phyloP scores from a whole-genome alignment of 176 grass and related monocot genomes.

The Areca catechu region DNA sequence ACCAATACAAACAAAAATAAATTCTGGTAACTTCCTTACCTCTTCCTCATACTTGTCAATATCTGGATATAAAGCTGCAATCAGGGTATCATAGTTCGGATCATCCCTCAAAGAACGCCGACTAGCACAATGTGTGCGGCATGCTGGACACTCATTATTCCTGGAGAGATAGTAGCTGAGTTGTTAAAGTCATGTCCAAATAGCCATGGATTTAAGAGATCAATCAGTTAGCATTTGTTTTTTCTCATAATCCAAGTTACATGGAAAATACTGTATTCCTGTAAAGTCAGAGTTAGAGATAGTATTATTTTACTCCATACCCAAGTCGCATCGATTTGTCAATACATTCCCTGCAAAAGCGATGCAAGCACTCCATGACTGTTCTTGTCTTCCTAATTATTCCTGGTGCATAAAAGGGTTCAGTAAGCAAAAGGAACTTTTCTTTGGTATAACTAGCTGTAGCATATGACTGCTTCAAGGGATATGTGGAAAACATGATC shows the following conservation, averaged over 20 bases:
- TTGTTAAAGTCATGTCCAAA: background rate
- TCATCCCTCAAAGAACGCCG: slow-evolving; percentile 20
- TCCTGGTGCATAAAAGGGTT: slow-evolving; percentile 28
- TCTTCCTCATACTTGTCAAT: slow-evolving; percentile 17
- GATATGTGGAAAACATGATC: no score
- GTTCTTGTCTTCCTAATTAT: slow-evolving; percentile 84
- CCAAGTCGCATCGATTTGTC: slow-evolving; percentile 90
- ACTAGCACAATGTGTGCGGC: slow-evolving; percentile 16
- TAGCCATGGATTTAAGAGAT: no score
- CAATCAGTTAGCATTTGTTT: no score
- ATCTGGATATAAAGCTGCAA: slow-evolving; percentile 13
- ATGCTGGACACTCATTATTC: slow-evolving; percentile 19
- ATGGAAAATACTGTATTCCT: no score
- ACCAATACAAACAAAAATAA: no score
- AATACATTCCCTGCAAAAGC: slow-evolving; percentile 82
- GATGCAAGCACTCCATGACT: slow-evolving; percentile 81
- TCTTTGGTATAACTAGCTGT: no score
- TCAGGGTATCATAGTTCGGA: slow-evolving; percentile 10
- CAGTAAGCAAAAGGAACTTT: no score
- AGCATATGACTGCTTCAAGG: no score
- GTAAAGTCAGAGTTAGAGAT: background rate
- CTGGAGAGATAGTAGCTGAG: background rate
- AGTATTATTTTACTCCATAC: slow-evolving; percentile 18
- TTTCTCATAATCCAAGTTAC: no score
- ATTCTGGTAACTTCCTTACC: background rate